Evolutionary conservation across 305 asterid species (phyloP).

Genomic region (Fraxinus sp.): DNA sequence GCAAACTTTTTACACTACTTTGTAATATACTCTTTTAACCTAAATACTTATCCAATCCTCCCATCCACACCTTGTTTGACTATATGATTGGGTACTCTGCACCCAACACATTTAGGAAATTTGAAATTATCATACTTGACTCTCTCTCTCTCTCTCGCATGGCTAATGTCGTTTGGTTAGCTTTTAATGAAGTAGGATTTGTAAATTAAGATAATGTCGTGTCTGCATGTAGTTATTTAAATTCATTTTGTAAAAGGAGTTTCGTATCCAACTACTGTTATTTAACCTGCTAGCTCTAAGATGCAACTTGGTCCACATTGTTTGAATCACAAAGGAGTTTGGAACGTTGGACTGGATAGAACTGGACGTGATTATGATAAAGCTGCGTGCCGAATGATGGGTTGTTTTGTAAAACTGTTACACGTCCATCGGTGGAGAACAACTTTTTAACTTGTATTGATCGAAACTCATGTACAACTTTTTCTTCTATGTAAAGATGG

Average conservation of each 20-base stretch:
- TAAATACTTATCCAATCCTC: background rate
- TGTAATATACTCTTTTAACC: background rate
- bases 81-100: background rate
- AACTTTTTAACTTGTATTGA: too few species aligned
- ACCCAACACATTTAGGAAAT: background rate
- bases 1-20: conserved; percentile 10
- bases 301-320: background rate
- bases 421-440: background rate
- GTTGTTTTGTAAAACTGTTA: background rate
- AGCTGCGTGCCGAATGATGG: background rate
- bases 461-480: too few species aligned
- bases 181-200: background rate
- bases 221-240: background rate
- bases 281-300: background rate
- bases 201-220: background rate
- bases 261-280: background rate
- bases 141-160: background rate
- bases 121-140: background rate
- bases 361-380: too few species aligned
- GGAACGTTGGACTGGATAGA: background rate
- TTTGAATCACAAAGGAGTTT: background rate
- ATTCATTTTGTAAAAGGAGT: background rate
- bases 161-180: background rate
- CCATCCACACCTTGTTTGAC: background rate
- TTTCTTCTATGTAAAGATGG: background rate